Percentiles rank a stretch among this genome's conserved stretches.
These are phyloP conservation scores for Diaporthe eres DNA, from an alignment of 2,329 filamentous ascomycete species.

Conservation along the genomic window DNA sequence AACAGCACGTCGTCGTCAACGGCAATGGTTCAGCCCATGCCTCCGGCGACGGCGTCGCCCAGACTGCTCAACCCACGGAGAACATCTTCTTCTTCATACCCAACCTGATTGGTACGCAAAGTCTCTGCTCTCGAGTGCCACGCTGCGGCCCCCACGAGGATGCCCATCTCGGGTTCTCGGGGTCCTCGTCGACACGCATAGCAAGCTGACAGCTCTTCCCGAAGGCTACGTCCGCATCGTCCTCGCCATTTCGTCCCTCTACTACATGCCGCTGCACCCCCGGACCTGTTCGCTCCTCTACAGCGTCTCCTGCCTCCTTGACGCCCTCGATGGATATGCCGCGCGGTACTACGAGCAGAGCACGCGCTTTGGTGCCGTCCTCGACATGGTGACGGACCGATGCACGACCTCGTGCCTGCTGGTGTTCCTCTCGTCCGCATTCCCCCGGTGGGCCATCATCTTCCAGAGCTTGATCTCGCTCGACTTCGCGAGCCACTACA, in stretches of 20 bases:
- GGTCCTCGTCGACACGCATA: background rate
- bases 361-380: constrained; percentile 93
- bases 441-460: constrained; percentile 92
- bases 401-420: constrained; percentile 96
- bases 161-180: background rate
- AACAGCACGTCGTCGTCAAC: constrained; percentile 53
- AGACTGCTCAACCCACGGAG: constrained; percentile 62
- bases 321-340: constrained; percentile 95
- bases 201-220: constrained; percentile 41
- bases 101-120: constrained; percentile 80
- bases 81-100: constrained; percentile 88
- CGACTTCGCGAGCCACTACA: constrained; percentile 96
- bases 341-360: constrained; percentile 91
- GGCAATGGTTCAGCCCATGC: constrained; percentile 61
- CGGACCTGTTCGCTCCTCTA: constrained; percentile 93
- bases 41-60: constrained; percentile 51
- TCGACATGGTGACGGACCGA: constrained; percentile 99
- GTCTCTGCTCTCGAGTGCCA: constrained; percentile 1
- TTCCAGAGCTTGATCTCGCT: constrained; percentile 95
- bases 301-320: constrained; percentile 93
- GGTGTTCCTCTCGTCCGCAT: constrained; percentile 94
- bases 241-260: constrained; percentile 89
- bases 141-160: constrained; percentile 19
- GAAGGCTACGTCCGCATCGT: constrained; percentile 83
- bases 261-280: constrained; percentile 99